Conservation (phyloP, 1,139 yeast species). For the Blastobotrys persicus region DNA sequence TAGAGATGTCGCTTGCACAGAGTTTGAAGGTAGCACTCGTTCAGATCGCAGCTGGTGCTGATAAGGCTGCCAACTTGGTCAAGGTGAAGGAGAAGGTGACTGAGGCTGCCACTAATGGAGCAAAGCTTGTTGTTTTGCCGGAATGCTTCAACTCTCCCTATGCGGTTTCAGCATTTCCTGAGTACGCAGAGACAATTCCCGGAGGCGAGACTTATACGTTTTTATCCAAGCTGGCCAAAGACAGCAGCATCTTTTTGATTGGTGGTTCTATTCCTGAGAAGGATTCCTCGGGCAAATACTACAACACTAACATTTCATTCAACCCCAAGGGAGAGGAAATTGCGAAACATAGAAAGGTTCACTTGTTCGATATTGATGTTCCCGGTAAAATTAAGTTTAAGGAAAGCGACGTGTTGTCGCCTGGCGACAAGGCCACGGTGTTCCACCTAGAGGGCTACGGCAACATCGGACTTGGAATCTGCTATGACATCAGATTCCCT, state of each 20-base stretch:
- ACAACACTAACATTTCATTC: slow-evolving; percentile 81
- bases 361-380: slow-evolving; percentile 85
- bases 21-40: slow-evolving; percentile 63
- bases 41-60: slow-evolving; percentile 73
- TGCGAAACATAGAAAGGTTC: slow-evolving; percentile 86
- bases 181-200: slow-evolving; percentile 77
- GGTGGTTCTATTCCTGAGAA: slow-evolving; percentile 93
- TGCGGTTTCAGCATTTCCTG: slow-evolving; percentile 78
- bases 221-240: slow-evolving; percentile 61
- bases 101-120: slow-evolving; percentile 50
- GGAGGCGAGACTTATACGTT: slow-evolving; percentile 64
- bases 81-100: slow-evolving; percentile 54
- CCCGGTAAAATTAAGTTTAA: slow-evolving; percentile 85
- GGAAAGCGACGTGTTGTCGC: slow-evolving; percentile 71
- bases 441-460: slow-evolving; percentile 69
- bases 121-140: slow-evolving; percentile 61
- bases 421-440: slow-evolving; percentile 79
- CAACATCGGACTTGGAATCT: slow-evolving; percentile 81
- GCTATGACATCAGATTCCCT: slow-evolving; percentile 91
- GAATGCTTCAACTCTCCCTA: slow-evolving; percentile 97
- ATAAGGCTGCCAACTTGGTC: slow-evolving; percentile 59
- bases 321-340: slow-evolving; percentile 66
- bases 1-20: slow-evolving; percentile 10
- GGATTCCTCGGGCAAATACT: slow-evolving; percentile 56
- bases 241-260: slow-evolving; percentile 58